phyloP scores from a whole-genome alignment of 352 stramenopile genomes.

The Globisporangium barbulae region DNA sequence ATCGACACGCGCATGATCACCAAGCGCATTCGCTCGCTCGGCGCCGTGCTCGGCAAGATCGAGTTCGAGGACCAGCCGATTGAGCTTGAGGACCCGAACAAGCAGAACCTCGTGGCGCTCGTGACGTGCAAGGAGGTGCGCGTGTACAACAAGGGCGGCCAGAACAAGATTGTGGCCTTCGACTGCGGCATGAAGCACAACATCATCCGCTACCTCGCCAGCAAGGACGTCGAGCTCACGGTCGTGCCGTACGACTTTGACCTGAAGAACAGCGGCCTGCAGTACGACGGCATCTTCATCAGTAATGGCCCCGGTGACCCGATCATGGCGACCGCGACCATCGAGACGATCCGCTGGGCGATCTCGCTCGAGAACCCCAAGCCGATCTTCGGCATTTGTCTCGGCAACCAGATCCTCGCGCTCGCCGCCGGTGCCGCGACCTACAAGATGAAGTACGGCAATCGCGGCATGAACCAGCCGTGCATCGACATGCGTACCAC shows the following conservation, averaged over 20 bases:
- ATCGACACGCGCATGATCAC: conserved; percentile 93
- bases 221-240: conserved; percentile 89
- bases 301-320: conserved; percentile 97
- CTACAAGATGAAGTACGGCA: conserved; percentile 99
- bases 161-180: conserved; percentile 93
- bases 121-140: conserved; percentile 92
- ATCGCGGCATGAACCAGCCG: conserved; percentile 98
- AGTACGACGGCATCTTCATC: conserved; percentile 98
- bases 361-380: conserved; percentile 82
- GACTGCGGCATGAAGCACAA: conserved; percentile 99
- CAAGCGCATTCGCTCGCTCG: conserved; percentile 92
- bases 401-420: conserved; percentile 97
- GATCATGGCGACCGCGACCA: conserved; percentile 91
- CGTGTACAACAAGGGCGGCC: conserved; percentile 93
- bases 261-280: conserved; percentile 73
- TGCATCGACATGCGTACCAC: conserved; percentile 95
- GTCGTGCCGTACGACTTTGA: conserved; percentile 96
- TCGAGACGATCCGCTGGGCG: conserved; percentile 89
- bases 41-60: conserved; percentile 90
- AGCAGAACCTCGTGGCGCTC: conserved; percentile 92
- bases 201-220: conserved; percentile 96
- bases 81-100: conserved; percentile 92
- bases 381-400: conserved; percentile 99
- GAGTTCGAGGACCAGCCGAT: conserved; percentile 56
- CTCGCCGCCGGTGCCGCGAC: conserved; percentile 94